Conservation (phyloP, 805 yeast genomes). For the Wickerhamiella sorbophila region DNA sequence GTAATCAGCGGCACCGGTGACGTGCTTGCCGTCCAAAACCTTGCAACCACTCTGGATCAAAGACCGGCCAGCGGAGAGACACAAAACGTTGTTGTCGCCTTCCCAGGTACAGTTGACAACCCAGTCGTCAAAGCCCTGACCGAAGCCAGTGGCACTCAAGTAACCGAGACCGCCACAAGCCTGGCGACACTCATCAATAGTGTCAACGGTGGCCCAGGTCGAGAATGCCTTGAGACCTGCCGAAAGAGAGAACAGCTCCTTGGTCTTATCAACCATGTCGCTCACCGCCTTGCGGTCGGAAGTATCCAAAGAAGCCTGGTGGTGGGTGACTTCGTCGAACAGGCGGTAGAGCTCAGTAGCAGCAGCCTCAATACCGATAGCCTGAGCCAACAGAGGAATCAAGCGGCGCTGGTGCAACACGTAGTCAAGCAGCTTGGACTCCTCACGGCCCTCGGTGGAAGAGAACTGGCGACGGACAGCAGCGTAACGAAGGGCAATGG, state of each 20-base stretch:
- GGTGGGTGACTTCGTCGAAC: constrained; percentile 35
- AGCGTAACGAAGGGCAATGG: constrained; percentile 70
- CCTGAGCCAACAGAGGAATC: constrained; percentile 62
- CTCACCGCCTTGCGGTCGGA: constrained; percentile 33
- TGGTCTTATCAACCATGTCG: constrained; percentile 41
- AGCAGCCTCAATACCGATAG: constrained; percentile 56
- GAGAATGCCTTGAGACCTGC: constrained; percentile 71
- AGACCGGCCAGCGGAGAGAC: constrained; percentile 65
- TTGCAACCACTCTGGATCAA: constrained; percentile 34
- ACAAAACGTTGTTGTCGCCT: constrained; percentile 76
- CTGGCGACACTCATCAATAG: constrained; percentile 75
- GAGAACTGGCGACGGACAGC: constrained; percentile 72
- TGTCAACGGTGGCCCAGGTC: constrained; percentile 62
- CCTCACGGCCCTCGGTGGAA: constrained; percentile 27
- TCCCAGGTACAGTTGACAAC: constrained; percentile 93
- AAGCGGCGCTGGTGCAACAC: constrained; percentile 75
- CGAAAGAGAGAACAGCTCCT: constrained; percentile 61
- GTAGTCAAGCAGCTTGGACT: constrained; percentile 61
- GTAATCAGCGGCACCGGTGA: constrained; percentile 33
- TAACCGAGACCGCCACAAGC: constrained; percentile 89
- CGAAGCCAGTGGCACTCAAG: constrained; percentile 71
- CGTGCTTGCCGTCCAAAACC: constrained; percentile 29
- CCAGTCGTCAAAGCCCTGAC: constrained; percentile 74
- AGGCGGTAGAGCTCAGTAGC: constrained; percentile 42
- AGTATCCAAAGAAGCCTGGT: constrained; percentile 20